Conservation (phyloP, 768 basidiomycete genomes). For the Mycena vulgaris region DNA sequence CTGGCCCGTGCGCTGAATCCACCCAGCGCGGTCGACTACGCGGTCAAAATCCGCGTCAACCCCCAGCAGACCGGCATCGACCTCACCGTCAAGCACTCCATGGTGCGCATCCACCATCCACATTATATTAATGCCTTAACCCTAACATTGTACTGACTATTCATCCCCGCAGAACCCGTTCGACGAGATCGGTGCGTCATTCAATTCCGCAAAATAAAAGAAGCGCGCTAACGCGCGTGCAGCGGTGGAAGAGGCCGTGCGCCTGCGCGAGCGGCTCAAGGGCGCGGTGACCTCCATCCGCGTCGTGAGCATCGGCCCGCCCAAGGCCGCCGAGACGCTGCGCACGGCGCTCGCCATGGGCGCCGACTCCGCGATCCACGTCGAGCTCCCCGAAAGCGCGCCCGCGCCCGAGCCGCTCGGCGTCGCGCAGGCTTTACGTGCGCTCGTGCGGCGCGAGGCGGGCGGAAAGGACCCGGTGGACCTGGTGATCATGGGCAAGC, state of each 20-base stretch:
- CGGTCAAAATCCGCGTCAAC: conserved; percentile 98
- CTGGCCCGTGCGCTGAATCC: background rate
- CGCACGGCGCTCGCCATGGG: conserved; percentile 99
- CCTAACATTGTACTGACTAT: no score
- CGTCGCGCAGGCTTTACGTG: conserved; percentile 88
- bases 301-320: conserved; percentile 93
- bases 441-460: conserved; percentile 75
- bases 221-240: conserved; percentile 8
- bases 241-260: conserved; percentile 98
- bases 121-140: no score
- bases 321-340: conserved; percentile 91
- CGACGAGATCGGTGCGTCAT: conserved; percentile 90
- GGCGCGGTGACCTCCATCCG: conserved; percentile 88
- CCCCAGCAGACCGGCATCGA: conserved; percentile 96
- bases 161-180: conserved; percentile 94
- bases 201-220: background rate
- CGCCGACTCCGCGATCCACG: conserved; percentile 92
- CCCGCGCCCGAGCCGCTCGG: conserved; percentile 91
- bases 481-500: conserved; percentile 96
- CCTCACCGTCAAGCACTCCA: conserved; percentile 98
- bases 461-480: conserved; percentile 73
- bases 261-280: conserved; percentile 89
- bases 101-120: conserved; percentile 71
- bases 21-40: conserved; percentile 92
- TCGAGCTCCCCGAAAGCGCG: conserved; percentile 83